Percentiles rank a stretch among this genome's conserved stretches.
Evolutionary conservation across 2,329 filamentous ascomycete genomes (phyloP).

Genomic region (Madurella mycetomatis): DNA sequence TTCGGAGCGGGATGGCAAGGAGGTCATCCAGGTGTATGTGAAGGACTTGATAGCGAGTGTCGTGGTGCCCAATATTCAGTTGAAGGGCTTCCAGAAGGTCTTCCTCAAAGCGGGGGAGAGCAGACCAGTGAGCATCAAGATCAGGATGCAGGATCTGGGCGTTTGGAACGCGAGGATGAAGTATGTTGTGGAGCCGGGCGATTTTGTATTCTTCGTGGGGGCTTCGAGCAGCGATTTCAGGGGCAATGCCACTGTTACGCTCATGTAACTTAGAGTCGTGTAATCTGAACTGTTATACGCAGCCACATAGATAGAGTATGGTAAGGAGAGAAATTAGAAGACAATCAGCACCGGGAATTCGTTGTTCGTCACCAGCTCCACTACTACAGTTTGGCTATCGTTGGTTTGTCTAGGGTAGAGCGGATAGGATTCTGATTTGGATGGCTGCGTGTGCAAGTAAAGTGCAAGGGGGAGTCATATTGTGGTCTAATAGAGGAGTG

Average conservation of each 20-base stretch:
- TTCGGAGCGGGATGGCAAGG: conserved; percentile 52
- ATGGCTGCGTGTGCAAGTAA: too few species aligned
- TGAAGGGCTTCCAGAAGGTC: conserved; percentile 66
- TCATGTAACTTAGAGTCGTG: neutral
- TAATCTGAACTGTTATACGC: too few species aligned
- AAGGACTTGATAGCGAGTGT: conserved; percentile 59
- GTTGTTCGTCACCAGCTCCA: too few species aligned
- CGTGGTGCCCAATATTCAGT: conserved; percentile 58
- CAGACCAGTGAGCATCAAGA: conserved; percentile 45
- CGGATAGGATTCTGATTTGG: too few species aligned
- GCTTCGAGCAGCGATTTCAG: conserved; percentile 52
- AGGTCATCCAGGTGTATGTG: conserved; percentile 66
- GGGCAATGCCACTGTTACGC: conserved; percentile 10
- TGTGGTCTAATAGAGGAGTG: too few species aligned
- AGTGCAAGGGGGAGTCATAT: too few species aligned
- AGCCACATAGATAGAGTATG: too few species aligned
- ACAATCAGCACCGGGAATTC: too few species aligned
- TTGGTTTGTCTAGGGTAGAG: too few species aligned
- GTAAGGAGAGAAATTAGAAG: too few species aligned
- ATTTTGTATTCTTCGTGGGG: conserved; percentile 61
- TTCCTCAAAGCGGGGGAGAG: conserved; percentile 56
- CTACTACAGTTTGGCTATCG: too few species aligned
- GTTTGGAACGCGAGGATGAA: conserved; percentile 59
- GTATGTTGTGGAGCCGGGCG: conserved; percentile 69
- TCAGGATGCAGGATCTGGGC: conserved; percentile 53